Conservation (phyloP, 2,329 filamentous ascomycete genomes). For the Chaetomiaceae sp. region DNA sequence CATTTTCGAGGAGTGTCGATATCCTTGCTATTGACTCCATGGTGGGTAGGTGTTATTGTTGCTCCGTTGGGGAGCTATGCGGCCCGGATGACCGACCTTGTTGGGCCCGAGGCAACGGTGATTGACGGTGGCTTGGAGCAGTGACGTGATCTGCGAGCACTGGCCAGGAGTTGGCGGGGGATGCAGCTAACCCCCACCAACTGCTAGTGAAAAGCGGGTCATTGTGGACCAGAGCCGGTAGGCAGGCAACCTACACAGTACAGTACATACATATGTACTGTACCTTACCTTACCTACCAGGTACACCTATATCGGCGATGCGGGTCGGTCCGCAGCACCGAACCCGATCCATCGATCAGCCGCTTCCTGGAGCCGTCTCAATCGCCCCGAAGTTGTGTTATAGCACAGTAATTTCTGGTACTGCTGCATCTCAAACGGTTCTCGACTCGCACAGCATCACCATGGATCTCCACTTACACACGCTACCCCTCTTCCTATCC, state of each 20-base stretch:
- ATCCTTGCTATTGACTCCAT: constrained; percentile 98
- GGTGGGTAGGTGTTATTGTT: constrained; percentile 1
- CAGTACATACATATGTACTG: too few relatives aligned
- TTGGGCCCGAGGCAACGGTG: not conserved
- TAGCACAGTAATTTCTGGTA: too few relatives aligned
- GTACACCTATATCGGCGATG: too few relatives aligned
- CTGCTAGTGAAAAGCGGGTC: constrained; percentile 19
- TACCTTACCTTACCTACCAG: too few relatives aligned
- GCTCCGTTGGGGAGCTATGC: constrained; percentile 4
- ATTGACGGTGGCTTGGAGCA: constrained; percentile 7
- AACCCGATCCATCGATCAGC: constrained; percentile 2
- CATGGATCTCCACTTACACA: not conserved
- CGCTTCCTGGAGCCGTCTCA: too few relatives aligned
- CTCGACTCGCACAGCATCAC: not conserved
- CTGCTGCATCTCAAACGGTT: not conserved
- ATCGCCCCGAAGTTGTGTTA: too few relatives aligned
- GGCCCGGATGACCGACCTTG: not conserved
- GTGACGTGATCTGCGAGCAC: constrained; percentile 21
- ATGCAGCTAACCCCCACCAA: constrained; percentile 23
- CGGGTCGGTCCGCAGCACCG: constrained; percentile 13
- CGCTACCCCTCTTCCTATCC: constrained; percentile 43
- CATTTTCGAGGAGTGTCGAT: constrained; percentile 89
- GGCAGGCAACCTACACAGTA: too few relatives aligned
- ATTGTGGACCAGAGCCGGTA: not conserved
- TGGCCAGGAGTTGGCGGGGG: constrained; percentile 17